Evolutionary conservation across 116 monocot species (phyloP).

Genomic region (Cymodocea nodosa): DNA sequence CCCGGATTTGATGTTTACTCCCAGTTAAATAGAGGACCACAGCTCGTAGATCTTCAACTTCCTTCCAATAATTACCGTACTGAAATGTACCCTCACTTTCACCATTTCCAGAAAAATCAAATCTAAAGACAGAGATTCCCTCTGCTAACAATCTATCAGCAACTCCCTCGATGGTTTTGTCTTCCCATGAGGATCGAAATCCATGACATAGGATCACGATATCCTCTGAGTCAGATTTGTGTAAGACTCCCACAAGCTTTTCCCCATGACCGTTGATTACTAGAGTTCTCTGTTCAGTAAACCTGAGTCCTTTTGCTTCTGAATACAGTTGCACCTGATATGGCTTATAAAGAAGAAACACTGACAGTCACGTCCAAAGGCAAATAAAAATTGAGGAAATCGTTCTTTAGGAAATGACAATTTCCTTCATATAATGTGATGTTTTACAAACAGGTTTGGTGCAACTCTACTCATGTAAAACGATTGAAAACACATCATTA

Average conservation of each 20-base stretch:
- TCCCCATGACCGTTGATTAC: constrained; percentile 56
- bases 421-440: no score
- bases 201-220: constrained; percentile 80
- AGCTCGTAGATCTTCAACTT: constrained; percentile 39
- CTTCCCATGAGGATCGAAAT: constrained; percentile 51
- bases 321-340: no score
- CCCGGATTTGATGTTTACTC: constrained; percentile 23
- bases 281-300: constrained; percentile 26
- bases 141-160: neutral
- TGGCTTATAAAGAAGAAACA: no score
- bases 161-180: neutral
- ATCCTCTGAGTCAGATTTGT: constrained; percentile 49
- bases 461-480: no score
- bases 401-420: no score
- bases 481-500: no score
- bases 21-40: constrained; percentile 35
- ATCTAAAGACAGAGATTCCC: constrained; percentile 10
- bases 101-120: constrained; percentile 13
- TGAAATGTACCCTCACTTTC: constrained; percentile 54
- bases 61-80: constrained; percentile 49
- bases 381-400: no score
- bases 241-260: constrained; percentile 60
- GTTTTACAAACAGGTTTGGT: no score
- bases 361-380: no score
- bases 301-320: neutral